Percentiles rank a stretch among this genome's conserved stretches.
Conservation (phyloP, 208 protist species). For the Trypanosoma grayi region DNA sequence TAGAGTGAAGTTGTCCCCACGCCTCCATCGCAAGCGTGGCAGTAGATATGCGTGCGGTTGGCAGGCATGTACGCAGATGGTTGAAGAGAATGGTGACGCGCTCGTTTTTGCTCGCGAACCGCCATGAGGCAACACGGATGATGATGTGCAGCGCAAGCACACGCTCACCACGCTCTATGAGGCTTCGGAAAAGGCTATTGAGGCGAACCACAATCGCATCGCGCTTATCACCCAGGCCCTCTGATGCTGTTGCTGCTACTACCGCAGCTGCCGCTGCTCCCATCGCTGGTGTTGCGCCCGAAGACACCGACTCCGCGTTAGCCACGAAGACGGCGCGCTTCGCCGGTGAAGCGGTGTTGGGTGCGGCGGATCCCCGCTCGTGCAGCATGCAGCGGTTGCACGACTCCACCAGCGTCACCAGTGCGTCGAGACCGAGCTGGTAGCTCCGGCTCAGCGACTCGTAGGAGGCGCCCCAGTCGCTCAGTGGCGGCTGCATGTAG, state of each 20-base stretch:
- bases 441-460: constrained; percentile 39
- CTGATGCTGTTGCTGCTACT: not conserved
- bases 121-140: constrained; percentile 45
- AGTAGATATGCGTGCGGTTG: constrained; percentile 38
- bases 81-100: constrained; percentile 65
- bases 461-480: constrained; percentile 31
- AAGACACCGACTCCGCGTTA: constrained; percentile 8
- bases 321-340: not conserved
- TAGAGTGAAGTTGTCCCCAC: constrained; percentile 52
- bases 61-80: constrained; percentile 59
- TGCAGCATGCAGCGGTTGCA: constrained; percentile 16
- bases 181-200: constrained; percentile 39
- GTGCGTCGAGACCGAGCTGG: constrained; percentile 58
- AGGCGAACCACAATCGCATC: constrained; percentile 23
- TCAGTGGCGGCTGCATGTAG: constrained; percentile 47
- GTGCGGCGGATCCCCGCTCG: constrained; percentile 1
- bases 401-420: constrained; percentile 31
- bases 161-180: constrained; percentile 50
- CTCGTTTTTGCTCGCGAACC: constrained; percentile 38
- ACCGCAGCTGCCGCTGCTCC: not conserved
- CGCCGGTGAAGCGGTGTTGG: not conserved
- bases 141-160: constrained; percentile 68
- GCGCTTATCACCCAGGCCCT: constrained; percentile 8
- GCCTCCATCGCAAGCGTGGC: constrained; percentile 76
- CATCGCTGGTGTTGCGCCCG: not conserved